Base-by-base conservation (phyloP, 768 basidiomycete species). In the Daedaleopsis nitida region DNA sequence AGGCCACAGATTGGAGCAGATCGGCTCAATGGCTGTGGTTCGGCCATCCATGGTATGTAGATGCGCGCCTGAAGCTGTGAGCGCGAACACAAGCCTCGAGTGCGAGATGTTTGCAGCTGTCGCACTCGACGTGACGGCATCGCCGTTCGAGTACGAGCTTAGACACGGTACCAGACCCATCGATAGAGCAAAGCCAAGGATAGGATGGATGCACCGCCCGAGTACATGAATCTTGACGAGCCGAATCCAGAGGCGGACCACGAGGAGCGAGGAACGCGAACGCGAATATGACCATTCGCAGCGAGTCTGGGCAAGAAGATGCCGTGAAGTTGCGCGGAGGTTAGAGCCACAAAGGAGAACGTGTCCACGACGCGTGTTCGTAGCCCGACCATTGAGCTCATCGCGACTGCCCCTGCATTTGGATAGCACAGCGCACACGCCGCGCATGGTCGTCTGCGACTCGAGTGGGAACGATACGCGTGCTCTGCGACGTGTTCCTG, bases 201-300 rank as follows among this genome's bases (percentile, higher is more conserved):
- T 32, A 32, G 4, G 27, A 7, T 32, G 7, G 27, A 32, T 32
- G 27, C 27, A 32, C 32, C 48, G 24, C 21, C 48, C 5, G 34
- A 21, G 53, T 55, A 45, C 45, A 5, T 48, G 32, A 19, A 53
- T 53, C 45, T 38, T 34, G 53, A 59, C 44, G 52, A 24, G 3
- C 21, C 52, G 37, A 48, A 52, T 53, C 45, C 58, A 54, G 52
- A 49, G 45, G 21, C 58, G 57, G 52, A 34, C 52, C 52, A 54
- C 58, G 16, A 21, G 24, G 24, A 32, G 27, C 7, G 44, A 47
- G 34, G 37, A 42, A 42, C 39, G 39, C 17, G 39, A 42, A 42
- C 39, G 39, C 39, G 39, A 42, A 11, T 10, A 42, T 17, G 17
- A 2, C 39, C 39, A 11, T 42, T 42, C 39, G 39, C 39, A 42